Evolutionary conservation across 768 basidiomycete species (phyloP).

Genomic region (Amanita fuliginea): DNA sequence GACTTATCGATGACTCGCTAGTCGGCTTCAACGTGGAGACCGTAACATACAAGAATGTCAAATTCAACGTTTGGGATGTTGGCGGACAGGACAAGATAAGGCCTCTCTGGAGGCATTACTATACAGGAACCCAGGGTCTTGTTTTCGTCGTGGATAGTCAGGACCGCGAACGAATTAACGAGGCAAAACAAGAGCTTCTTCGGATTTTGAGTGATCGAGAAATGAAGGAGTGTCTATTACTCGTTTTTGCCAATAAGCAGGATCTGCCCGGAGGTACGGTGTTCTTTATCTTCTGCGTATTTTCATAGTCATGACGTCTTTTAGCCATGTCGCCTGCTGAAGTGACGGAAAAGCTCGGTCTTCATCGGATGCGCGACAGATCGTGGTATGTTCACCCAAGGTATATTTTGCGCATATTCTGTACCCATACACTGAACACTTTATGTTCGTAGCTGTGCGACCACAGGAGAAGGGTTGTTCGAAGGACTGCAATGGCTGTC

Average conservation of each 20-base stretch:
- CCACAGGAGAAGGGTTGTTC: slow-evolving; percentile 93
- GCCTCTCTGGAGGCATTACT: slow-evolving; percentile 97
- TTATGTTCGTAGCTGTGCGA: slow-evolving; percentile 61
- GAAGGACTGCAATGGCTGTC: slow-evolving; percentile 97
- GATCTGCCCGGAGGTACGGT: slow-evolving; percentile 87
- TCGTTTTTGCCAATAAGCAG: slow-evolving; percentile 99
- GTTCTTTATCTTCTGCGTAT: neutral
- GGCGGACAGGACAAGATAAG: slow-evolving; percentile 99
- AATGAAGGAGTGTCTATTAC: slow-evolving; percentile 94
- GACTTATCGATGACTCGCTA: slow-evolving; percentile 16
- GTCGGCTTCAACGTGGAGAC: slow-evolving; percentile 99
- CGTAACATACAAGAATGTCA: slow-evolving; percentile 97
- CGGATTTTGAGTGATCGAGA: slow-evolving; percentile 93
- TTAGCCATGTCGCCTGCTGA: slow-evolving; percentile 99
- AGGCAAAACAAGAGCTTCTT: slow-evolving; percentile 92
- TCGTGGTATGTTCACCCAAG: slow-evolving; percentile 99
- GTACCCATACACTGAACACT: slow-evolving; percentile 5
- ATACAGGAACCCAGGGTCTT: slow-evolving; percentile 96
- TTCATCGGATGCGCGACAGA: slow-evolving; percentile 92
- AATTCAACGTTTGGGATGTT: slow-evolving; percentile 94
- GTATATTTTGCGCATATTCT: slow-evolving; percentile 29
- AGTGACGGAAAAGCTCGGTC: slow-evolving; percentile 92
- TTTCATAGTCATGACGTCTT: neutral
- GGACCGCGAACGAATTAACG: slow-evolving; percentile 91
- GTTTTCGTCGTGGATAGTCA: slow-evolving; percentile 98